Base-by-base conservation (phyloP, 2,329 filamentous ascomycete genomes). In the Venturiaceae sp. region DNA sequence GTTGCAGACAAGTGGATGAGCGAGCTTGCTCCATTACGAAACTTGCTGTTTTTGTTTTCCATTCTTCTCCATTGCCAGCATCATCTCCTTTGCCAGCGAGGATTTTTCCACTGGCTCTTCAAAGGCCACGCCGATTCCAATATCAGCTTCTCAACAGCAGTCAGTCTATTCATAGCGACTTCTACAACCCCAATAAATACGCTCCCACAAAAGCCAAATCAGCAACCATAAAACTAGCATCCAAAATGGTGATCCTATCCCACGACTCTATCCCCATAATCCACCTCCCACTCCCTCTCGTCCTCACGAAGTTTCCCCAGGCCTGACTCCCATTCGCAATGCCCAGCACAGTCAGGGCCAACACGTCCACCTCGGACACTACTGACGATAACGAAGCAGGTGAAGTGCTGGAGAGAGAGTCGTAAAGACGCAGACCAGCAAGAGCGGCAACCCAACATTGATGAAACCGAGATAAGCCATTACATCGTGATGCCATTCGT, bases 311-410 rank as follows among this genome's bases (percentile, higher is more conserved):
- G 28, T 26, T 53, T 11, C 50, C 50, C 14, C 26, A 53, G 32
- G 50, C 50, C 26, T 53, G 50, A 53, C 50, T 53, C 14, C 50
- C 50, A 21, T 53, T 53, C 28, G 50, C 50, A 53, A 53, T 33
- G 28, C 14, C 50, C 21, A 53, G 28, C 21, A 53, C 50, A 11
- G 28, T 53, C 50, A 53, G 11, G 7, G 50, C 50, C 19, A 53
- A 28, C 13, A 53, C 9, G 21, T 53, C 50, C 11, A 33, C 28
- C 14, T 53, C 50, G n/a, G 36, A 39, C 36, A 39, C 11, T n/a
- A n/a, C 36, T 11, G 44, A 16, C 19, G 14, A 11, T 9, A 33
- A 13, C 13, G 50, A 11, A 11, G 50, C 19, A 28, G 21, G 50
- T 28, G 50, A 26, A 16, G 11, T 11, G n/a, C n/a, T n/a, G n/a